Conservation (phyloP, 768 basidiomycete species). For the Mycena metata region DNA sequence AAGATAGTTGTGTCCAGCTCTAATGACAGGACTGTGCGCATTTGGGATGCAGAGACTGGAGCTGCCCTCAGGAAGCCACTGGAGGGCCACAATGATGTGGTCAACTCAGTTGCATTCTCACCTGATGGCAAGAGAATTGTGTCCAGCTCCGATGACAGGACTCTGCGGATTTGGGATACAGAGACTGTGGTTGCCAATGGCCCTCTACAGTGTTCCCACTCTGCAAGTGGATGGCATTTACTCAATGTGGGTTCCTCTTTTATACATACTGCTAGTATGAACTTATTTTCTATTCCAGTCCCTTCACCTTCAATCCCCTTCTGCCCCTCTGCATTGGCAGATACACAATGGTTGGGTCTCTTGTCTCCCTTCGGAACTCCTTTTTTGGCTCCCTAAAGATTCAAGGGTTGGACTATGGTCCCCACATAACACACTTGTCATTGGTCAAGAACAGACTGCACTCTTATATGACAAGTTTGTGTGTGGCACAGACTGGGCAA, state of each 20-base stretch:
- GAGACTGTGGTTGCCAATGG: not conserved
- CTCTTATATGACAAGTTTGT: constrained; percentile 7
- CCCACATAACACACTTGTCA: not conserved
- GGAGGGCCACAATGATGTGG: too few relatives aligned
- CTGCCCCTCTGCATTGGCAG: constrained; percentile 1
- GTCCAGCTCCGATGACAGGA: constrained; percentile 1
- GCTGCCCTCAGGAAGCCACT: too few relatives aligned
- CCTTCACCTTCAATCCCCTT: not conserved
- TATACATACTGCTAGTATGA: not conserved
- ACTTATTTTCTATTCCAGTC: not conserved
- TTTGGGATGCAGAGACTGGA: too few relatives aligned
- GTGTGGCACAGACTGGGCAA: constrained; percentile 2
- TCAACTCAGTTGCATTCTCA: too few relatives aligned
- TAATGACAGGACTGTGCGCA: too few relatives aligned
- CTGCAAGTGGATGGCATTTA: not conserved
- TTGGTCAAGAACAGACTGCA: not conserved
- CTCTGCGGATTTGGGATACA: constrained; percentile 9
- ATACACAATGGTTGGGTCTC: too few relatives aligned
- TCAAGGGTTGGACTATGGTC: too few relatives aligned
- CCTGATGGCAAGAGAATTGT: too few relatives aligned
- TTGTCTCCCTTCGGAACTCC: too few relatives aligned
- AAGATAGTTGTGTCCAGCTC: too few relatives aligned
- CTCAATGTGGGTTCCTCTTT: constrained; percentile 1
- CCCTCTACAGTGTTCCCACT: not conserved
- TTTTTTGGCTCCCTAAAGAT: too few relatives aligned